Percentiles rank a stretch among this genome's conserved stretches.
Evolutionary conservation across 2,329 filamentous ascomycete species (phyloP).

Genomic region (Penicillium crustosum): DNA sequence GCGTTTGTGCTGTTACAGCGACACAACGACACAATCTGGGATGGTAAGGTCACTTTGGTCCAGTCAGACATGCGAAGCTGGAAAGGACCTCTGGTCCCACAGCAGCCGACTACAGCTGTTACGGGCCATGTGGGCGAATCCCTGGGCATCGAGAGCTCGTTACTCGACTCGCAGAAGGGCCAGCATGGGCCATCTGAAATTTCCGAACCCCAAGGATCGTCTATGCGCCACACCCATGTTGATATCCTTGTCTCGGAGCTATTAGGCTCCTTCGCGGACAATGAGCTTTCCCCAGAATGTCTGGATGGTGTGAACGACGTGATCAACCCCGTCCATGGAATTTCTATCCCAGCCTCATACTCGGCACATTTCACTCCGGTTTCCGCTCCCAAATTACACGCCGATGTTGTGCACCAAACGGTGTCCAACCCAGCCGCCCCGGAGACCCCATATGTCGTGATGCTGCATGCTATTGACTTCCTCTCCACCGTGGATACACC

Average conservation of each 20-base stretch:
- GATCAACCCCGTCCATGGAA: slow-evolving; percentile 74
- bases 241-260: slow-evolving; percentile 95
- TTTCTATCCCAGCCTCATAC: slow-evolving; percentile 91
- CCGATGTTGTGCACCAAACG: slow-evolving; percentile 69
- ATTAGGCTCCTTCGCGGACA: slow-evolving; percentile 89
- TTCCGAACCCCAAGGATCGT: slow-evolving; percentile 48
- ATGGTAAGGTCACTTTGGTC: slow-evolving; percentile 75
- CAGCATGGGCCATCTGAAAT: slow-evolving; percentile 33
- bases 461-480: slow-evolving; percentile 85
- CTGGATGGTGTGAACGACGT: slow-evolving; percentile 93
- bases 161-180: slow-evolving; percentile 24
- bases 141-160: slow-evolving; percentile 31
- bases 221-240: slow-evolving; percentile 47
- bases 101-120: slow-evolving; percentile 17
- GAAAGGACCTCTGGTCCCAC: slow-evolving; percentile 67
- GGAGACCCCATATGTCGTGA: slow-evolving; percentile 92
- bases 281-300: slow-evolving; percentile 94
- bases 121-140: slow-evolving; percentile 36
- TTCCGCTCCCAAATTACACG: slow-evolving; percentile 78
- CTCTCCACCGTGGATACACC: slow-evolving; percentile 66
- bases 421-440: slow-evolving; percentile 69
- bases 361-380: slow-evolving; percentile 93
- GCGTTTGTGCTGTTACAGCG: slow-evolving; percentile 89
- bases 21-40: slow-evolving; percentile 82
- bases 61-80: slow-evolving; percentile 98